A percentile compares a stretch with the other conserved stretches of the same genome.
These are phyloP conservation scores for Phytophthora cajani DNA, from an alignment of 352 stramenopile genomes.

Conservation along the genomic window DNA sequence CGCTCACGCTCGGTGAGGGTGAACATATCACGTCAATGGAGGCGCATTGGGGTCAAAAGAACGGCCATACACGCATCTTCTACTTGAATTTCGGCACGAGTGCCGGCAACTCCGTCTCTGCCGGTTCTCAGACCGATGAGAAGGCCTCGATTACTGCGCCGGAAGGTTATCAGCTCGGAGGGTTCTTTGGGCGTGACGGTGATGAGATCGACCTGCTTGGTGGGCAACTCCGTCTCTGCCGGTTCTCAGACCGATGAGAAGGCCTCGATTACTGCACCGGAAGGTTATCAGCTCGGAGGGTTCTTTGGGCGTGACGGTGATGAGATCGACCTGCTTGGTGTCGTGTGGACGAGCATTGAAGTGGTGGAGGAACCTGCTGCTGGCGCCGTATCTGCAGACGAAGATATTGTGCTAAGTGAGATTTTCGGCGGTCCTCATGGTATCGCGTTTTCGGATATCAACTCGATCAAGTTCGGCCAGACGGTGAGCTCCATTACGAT, in stretches of 20 bases:
- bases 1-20: slow-evolving; percentile 34
- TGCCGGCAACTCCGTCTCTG: slow-evolving; percentile 27
- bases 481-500: slow-evolving; percentile 43
- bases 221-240: slow-evolving; percentile 30
- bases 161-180: slow-evolving; percentile 47
- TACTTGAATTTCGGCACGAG: slow-evolving; percentile 41
- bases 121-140: slow-evolving; percentile 36
- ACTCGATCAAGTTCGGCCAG: slow-evolving; percentile 23
- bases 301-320: slow-evolving; percentile 53
- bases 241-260: slow-evolving; percentile 41
- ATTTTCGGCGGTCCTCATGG: slow-evolving; percentile 46
- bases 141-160: slow-evolving; percentile 43
- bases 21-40: slow-evolving; percentile 21
- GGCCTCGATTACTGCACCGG: slow-evolving; percentile 37
- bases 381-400: slow-evolving; percentile 7
- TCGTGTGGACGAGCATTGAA: slow-evolving; percentile 47
- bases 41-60: slow-evolving; percentile 24
- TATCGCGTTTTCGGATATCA: slow-evolving; percentile 44
- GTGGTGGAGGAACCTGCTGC: slow-evolving; percentile 3
- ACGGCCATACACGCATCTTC: slow-evolving; percentile 31
- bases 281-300: slow-evolving; percentile 47
- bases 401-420: slow-evolving; percentile 36
- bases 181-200: slow-evolving; percentile 49
- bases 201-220: slow-evolving; percentile 46
- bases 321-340: slow-evolving; percentile 44